Base-by-base conservation (phyloP, 2,329 filamentous ascomycete genomes). In the Exophiala lecanii-corni region DNA sequence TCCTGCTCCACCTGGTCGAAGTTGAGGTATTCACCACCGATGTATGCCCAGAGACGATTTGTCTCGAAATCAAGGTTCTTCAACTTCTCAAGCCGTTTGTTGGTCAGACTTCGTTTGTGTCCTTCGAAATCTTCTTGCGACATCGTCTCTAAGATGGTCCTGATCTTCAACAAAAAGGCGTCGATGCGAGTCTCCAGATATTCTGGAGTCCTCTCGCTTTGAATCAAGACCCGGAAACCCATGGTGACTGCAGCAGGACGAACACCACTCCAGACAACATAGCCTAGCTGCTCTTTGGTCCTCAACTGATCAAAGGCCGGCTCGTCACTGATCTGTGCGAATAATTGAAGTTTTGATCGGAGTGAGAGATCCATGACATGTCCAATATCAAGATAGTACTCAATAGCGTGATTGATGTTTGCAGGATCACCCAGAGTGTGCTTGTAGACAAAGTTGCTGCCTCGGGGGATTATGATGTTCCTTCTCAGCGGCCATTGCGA, bases 221-320 rank as follows among this genome's bases (percentile, higher is more conserved):
- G 92, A 20, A 98, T 88, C 49, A 97, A 78, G 51, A 98, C 84
- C 4, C 89, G 79, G 65, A 92, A 92, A 1, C 86, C 87, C 57
- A 87, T 83, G 0, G 84, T 91, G 1, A 85, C 89, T n/a, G 80
- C 70, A 42, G 84, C 79, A 39, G 77, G 76, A 28, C 83, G 74
- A 9, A 81, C 74, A 19, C 88, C 86, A 36, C 86, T 91, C 66
- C 91, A 95, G 1, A 98, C 91, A 40, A 98, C 86, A 57, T 98
- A 98, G 9, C 92, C 92, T 5, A 98, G 82, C 66, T 98, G 55
- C 64, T 98, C 91, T 66, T 97, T 96, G 32, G 92, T 97, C 37
- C 92, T 81, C 5, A 98, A 75, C 63, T 94, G 89, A 65, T 98
- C 88, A 60, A 97, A 98, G 6, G 85, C 85, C 3, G 89, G 89